phyloP scores from a whole-genome alignment of 768 basidiomycete species.

The Leucocoprinus leucothites region DNA sequence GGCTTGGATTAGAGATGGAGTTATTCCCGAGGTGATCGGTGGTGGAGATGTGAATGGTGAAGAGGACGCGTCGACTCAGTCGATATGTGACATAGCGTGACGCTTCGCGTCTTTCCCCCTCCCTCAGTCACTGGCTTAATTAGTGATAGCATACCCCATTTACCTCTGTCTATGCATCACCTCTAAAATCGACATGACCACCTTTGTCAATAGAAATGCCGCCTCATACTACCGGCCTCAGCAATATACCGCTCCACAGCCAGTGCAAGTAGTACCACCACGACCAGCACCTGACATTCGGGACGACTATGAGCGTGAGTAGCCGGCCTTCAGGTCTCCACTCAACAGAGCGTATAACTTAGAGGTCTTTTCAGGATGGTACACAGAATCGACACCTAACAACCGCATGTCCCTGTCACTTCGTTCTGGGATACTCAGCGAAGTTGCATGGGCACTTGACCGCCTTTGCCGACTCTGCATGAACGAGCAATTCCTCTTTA shows the following conservation, averaged over 20 bases:
- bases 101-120: not conserved
- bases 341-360: constrained; percentile 8
- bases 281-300: constrained; percentile 43
- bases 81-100: not conserved
- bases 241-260: constrained; percentile 12
- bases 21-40: not conserved
- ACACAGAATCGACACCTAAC: constrained; percentile 72
- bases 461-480: constrained; percentile 77
- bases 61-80: not conserved
- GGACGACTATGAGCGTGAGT: constrained; percentile 78
- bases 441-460: constrained; percentile 89
- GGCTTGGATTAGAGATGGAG: constrained; percentile 28
- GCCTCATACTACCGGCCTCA: constrained; percentile 28
- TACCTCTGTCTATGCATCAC: not conserved
- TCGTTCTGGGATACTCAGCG: constrained; percentile 75
- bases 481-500: constrained; percentile 75
- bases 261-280: constrained; percentile 22
- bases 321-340: not conserved
- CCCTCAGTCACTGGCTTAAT: not conserved
- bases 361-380: constrained; percentile 58
- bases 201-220: constrained; percentile 15
- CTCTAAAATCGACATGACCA: constrained; percentile 9
- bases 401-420: constrained; percentile 93
- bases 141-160: not conserved
- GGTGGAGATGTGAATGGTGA: not conserved